Conservation (phyloP, 257 asterid species). For the Ilex aquifolium region DNA sequence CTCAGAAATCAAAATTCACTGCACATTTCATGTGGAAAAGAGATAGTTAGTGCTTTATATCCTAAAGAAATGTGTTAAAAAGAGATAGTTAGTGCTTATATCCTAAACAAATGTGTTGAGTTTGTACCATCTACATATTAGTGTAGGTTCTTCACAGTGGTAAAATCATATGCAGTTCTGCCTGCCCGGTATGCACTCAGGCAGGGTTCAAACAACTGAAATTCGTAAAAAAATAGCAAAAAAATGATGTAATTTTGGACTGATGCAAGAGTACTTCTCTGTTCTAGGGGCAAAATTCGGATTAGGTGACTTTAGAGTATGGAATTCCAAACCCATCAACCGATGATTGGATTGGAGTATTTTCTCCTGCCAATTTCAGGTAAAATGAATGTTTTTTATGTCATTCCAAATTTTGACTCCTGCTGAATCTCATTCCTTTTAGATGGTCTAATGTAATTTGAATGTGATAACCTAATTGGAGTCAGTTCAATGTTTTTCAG, state of each 20-base stretch:
- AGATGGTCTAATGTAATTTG: background rate
- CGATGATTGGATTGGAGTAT: conserved; percentile 93
- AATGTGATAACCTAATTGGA: conserved; percentile 10
- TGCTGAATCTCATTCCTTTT: too few relatives aligned
- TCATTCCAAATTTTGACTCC: background rate
- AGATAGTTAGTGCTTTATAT: too few relatives aligned
- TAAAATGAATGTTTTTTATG: conserved; percentile 8
- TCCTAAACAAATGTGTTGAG: too few relatives aligned
- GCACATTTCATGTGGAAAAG: too few relatives aligned
- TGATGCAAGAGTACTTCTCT: background rate
- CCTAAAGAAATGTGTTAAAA: too few relatives aligned
- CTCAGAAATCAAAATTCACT: too few relatives aligned
- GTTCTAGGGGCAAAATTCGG: conserved; percentile 46
- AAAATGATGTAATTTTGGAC: background rate
- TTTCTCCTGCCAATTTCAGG: conserved; percentile 96
- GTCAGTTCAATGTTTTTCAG: conserved; percentile 33
- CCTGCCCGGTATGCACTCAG: too few relatives aligned
- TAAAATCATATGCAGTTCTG: too few relatives aligned
- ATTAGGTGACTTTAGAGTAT: conserved; percentile 62
- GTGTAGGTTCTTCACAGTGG: too few relatives aligned
- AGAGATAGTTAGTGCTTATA: too few relatives aligned
- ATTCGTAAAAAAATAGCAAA: background rate
- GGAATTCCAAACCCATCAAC: conserved; percentile 47
- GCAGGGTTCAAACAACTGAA: too few relatives aligned
- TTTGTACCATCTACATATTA: too few relatives aligned